Percentiles rank a stretch among this genome's conserved stretches.
Evolutionary conservation across 73 alveolate genomes (phyloP).

Genomic region (Stentor coeruleus): DNA sequence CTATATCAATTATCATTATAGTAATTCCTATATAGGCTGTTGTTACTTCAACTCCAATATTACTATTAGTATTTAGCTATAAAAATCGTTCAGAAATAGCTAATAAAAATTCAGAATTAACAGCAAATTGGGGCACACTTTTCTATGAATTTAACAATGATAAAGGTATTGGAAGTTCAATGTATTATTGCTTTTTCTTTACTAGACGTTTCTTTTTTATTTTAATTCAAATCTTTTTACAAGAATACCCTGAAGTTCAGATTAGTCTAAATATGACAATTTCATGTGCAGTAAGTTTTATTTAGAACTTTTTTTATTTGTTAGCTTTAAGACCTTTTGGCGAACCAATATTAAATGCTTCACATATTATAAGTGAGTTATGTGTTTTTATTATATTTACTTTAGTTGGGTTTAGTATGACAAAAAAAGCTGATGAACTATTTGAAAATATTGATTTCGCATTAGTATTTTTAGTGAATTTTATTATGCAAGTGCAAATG

Average conservation of each 20-base stretch:
- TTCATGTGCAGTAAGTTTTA: background rate
- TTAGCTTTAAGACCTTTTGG: background rate
- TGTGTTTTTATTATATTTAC: background rate
- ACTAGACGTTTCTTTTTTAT: background rate
- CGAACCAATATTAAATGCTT: background rate
- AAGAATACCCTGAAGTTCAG: background rate
- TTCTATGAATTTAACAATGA: slow-evolving; percentile 3
- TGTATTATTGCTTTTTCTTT: background rate
- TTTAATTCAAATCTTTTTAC: background rate
- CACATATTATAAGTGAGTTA: background rate
- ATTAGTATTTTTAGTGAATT: background rate
- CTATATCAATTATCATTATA: background rate
- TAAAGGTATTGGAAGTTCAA: background rate
- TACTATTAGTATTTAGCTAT: background rate
- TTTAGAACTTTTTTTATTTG: background rate
- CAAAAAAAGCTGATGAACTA: background rate
- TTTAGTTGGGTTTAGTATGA: too few relatives aligned
- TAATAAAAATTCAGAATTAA: background rate
- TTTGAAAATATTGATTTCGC: background rate
- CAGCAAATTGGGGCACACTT: background rate
- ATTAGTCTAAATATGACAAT: background rate
- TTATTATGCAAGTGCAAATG: background rate
- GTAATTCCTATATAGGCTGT: background rate
- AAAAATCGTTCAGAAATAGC: background rate
- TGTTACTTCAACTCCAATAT: background rate